Evolutionary conservation across 2,329 filamentous ascomycete species (phyloP).

Genomic region (Aphanocladium album): DNA sequence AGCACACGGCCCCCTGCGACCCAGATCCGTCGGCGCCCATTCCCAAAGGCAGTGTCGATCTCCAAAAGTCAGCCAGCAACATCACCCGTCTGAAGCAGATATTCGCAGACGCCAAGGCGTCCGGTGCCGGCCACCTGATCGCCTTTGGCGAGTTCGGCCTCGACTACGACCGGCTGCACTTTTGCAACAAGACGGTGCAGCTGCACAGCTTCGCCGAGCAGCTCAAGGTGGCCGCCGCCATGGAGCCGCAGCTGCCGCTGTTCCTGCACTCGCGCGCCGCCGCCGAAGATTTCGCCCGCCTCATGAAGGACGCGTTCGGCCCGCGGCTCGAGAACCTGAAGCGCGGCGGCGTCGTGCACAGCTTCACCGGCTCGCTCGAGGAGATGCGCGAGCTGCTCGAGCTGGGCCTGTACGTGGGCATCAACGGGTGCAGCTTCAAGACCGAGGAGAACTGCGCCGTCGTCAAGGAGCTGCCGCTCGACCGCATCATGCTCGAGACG

Average conservation of each 20-base stretch:
- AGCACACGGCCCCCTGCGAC: conserved; percentile 47
- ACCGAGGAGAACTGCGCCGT: conserved; percentile 86
- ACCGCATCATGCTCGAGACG: conserved; percentile 87
- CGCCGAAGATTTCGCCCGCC: conserved; percentile 72
- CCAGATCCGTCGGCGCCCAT: conserved; percentile 43
- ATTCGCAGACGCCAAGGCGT: conserved; percentile 52
- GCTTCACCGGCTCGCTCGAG: conserved; percentile 81
- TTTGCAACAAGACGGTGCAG: conserved; percentile 74
- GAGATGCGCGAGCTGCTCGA: conserved; percentile 79
- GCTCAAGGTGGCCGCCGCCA: conserved; percentile 65
- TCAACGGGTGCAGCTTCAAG: conserved; percentile 96
- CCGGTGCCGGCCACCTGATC: conserved; percentile 45
- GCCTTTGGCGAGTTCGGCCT: conserved; percentile 95
- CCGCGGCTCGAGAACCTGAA: conserved; percentile 60
- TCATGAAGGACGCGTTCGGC: conserved; percentile 58
- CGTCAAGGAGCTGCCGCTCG: conserved; percentile 71
- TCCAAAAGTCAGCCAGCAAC: conserved; percentile 39
- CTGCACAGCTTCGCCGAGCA: conserved; percentile 81
- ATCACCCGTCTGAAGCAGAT: conserved; percentile 60
- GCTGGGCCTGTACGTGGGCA: conserved; percentile 82
- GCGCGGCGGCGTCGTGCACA: conserved; percentile 81
- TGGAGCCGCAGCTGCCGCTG: conserved; percentile 72
- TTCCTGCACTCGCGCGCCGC: conserved; percentile 92
- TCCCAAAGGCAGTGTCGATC: conserved; percentile 44
- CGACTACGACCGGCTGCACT: conserved; percentile 88